These are phyloP conservation scores for Vigna nakashimae DNA, from an alignment of 306 rosid genomes.

Conservation along the genomic window DNA sequence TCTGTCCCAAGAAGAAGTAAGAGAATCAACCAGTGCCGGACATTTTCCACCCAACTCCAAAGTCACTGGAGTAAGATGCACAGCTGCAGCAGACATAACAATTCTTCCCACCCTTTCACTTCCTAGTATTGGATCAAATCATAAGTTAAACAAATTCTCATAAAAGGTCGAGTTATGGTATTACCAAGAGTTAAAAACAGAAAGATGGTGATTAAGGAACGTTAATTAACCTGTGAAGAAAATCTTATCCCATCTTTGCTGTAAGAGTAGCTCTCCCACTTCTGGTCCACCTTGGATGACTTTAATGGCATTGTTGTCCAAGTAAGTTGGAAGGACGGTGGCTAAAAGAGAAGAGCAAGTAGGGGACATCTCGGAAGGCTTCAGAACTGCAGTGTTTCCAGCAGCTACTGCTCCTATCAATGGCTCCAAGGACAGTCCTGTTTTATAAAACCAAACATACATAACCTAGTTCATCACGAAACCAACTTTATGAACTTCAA, in stretches of 20 bases:
- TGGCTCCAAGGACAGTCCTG: constrained; percentile 84
- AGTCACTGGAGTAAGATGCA: constrained; percentile 72
- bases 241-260: constrained; percentile 72
- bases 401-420: constrained; percentile 86
- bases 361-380: constrained; percentile 76
- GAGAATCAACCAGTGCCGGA: constrained; percentile 74
- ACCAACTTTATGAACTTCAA: neutral
- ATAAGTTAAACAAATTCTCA: neutral
- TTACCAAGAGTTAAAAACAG: neutral
- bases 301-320: constrained; percentile 64
- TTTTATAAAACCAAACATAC: constrained; percentile 15
- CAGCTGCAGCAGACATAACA: constrained; percentile 75
- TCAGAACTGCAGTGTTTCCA: constrained; percentile 69
- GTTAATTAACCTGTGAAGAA: constrained; percentile 73
- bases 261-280: constrained; percentile 60
- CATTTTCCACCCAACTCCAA: constrained; percentile 88
- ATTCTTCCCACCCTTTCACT: constrained; percentile 60
- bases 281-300: constrained; percentile 66
- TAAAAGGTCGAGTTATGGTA: neutral
- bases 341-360: constrained; percentile 61
- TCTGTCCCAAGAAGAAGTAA: constrained; percentile 62
- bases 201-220: neutral
- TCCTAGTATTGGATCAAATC: constrained; percentile 50
- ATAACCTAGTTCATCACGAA: neutral
- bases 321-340: constrained; percentile 50